phyloP scores from a whole-genome alignment of 805 yeast genomes.

The Zygosaccharomyces pseudorouxii region DNA sequence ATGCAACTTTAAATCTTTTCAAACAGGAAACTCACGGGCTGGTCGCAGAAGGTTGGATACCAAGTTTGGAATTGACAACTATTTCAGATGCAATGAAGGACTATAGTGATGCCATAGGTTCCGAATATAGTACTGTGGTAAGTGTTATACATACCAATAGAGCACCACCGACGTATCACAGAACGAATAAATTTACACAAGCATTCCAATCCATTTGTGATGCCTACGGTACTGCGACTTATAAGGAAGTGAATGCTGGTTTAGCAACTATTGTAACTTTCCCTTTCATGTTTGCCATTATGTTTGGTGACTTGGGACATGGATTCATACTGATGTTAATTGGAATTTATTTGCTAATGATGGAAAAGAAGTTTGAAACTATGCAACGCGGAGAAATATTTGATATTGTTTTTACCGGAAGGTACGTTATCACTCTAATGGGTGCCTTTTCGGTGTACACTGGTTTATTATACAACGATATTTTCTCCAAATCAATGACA shows the following conservation, averaged over 20 bases:
- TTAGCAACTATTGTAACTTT: constrained; percentile 91
- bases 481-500: constrained; percentile 87
- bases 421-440: constrained; percentile 88
- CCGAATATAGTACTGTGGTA: constrained; percentile 51
- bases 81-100: constrained; percentile 64
- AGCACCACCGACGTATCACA: constrained; percentile 92
- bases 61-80: constrained; percentile 65
- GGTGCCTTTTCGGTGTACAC: constrained; percentile 94
- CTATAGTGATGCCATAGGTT: constrained; percentile 30
- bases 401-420: constrained; percentile 93
- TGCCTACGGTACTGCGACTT: constrained; percentile 90
- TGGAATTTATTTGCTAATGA: constrained; percentile 63
- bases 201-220: constrained; percentile 94
- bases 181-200: constrained; percentile 88
- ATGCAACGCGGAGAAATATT: constrained; percentile 86
- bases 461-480: constrained; percentile 88
- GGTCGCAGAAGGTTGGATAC: constrained; percentile 96
- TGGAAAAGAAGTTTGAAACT: constrained; percentile 64
- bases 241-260: constrained; percentile 95
- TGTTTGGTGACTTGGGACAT: constrained; percentile 99
- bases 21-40: constrained; percentile 81
- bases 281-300: constrained; percentile 97
- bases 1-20: constrained; percentile 68
- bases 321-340: constrained; percentile 78
- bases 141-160: constrained; percentile 65